Evolutionary conservation across 2,329 filamentous ascomycete genomes (phyloP).

Genomic region (Truncatella angustata): DNA sequence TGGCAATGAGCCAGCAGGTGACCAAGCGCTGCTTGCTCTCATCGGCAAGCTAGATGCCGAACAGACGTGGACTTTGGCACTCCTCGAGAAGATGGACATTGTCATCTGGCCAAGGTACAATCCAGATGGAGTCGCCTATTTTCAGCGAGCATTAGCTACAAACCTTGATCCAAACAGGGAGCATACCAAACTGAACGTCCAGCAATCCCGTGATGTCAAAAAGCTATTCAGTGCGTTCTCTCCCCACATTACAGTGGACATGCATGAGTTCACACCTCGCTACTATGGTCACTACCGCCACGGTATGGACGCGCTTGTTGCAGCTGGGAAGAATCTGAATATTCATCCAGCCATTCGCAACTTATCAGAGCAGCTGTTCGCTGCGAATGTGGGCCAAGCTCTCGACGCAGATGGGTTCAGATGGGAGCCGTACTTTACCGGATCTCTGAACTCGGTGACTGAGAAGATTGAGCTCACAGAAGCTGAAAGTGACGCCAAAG

Average conservation of each 20-base stretch:
- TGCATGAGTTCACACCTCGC: conserved; percentile 31
- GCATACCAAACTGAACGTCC: conserved; percentile 28
- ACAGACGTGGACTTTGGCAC: conserved; percentile 17
- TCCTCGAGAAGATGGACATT: conserved; percentile 22
- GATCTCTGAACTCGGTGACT: conserved; percentile 8
- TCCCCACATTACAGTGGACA: conserved; percentile 30
- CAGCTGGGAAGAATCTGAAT: conserved; percentile 27
- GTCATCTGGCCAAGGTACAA: conserved; percentile 25
- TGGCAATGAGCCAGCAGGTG: conserved; percentile 26
- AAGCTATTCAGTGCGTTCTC: conserved; percentile 24
- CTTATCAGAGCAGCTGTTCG: conserved; percentile 25
- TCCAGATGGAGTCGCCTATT: conserved; percentile 25
- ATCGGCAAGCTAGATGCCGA: conserved; percentile 24
- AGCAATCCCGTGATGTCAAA: conserved; percentile 28
- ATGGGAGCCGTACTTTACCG: conserved; percentile 32
- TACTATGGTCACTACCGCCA: conserved; percentile 26
- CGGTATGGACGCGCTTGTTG: conserved; percentile 27
- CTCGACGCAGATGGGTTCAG: conserved; percentile 26
- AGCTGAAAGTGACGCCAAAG: conserved; percentile 24
- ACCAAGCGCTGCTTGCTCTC: conserved; percentile 24
- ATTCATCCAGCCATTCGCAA: conserved; percentile 28
- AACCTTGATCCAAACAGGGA: conserved; percentile 27
- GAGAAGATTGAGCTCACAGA: conserved; percentile 18
- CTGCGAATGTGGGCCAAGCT: conserved; percentile 21
- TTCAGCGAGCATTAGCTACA: conserved; percentile 23